Conservation (phyloP, 352 stramenopile species). For the Phytopythium delawarense region DNA sequence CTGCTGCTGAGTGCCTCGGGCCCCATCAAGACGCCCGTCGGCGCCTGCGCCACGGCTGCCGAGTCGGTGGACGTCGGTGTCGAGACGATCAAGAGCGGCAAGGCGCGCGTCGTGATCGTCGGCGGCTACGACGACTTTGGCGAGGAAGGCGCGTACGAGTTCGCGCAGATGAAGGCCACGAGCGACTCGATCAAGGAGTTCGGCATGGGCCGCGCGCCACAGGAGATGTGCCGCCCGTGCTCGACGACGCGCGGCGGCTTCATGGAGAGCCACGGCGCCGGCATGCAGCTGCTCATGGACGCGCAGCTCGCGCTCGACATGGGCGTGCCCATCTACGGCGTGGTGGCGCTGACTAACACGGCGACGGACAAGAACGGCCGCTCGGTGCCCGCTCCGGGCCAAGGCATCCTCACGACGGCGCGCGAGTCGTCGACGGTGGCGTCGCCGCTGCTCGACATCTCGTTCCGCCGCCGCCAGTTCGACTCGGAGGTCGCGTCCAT, state of each 20-base stretch:
- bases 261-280: constrained; percentile 86
- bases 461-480: constrained; percentile 75
- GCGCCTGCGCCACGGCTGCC: constrained; percentile 80
- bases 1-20: constrained; percentile 80
- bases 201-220: constrained; percentile 67
- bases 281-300: constrained; percentile 88
- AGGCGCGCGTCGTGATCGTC: constrained; percentile 82
- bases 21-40: constrained; percentile 87
- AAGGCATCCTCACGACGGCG: constrained; percentile 84
- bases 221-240: constrained; percentile 84
- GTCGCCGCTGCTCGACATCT: constrained; percentile 64
- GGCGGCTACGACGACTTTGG: constrained; percentile 87
- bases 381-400: constrained; percentile 77
- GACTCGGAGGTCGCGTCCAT: constrained; percentile 67
- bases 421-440: constrained; percentile 35
- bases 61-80: constrained; percentile 87
- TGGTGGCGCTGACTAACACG: constrained; percentile 81
- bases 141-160: constrained; percentile 82
- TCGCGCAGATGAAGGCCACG: constrained; percentile 88
- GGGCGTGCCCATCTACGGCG: constrained; percentile 81
- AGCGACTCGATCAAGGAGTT: constrained; percentile 82
- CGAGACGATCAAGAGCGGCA: constrained; percentile 86
- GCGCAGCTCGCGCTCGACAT: constrained; percentile 85
- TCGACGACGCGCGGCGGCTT: constrained; percentile 77
- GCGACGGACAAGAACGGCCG: constrained; percentile 87